These are phyloP conservation scores for Colletotrichum incanum DNA, from an alignment of 2,329 filamentous ascomycete species.

Conservation along the genomic window DNA sequence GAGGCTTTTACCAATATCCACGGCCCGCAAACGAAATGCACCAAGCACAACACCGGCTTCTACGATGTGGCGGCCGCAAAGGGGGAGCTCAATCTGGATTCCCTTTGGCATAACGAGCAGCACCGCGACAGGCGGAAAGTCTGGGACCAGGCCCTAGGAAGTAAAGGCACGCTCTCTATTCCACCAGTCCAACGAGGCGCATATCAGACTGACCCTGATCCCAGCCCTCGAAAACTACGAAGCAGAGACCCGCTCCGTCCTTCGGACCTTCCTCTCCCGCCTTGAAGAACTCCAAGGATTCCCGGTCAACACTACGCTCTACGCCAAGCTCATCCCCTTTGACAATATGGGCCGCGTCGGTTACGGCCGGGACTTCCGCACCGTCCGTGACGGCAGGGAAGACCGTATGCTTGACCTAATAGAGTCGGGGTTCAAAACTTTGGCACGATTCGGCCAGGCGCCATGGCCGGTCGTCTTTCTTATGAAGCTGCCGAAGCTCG, in stretches of 20 bases:
- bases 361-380: slow-evolving; percentile 47
- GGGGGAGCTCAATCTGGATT: slow-evolving; percentile 46
- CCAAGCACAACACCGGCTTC: slow-evolving; percentile 43
- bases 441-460: slow-evolving; percentile 44
- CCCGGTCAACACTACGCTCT: slow-evolving; percentile 47
- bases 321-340: slow-evolving; percentile 48
- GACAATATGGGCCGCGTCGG: slow-evolving; percentile 51
- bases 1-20: slow-evolving; percentile 46
- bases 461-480: slow-evolving; percentile 46
- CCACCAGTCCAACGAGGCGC: too few species aligned
- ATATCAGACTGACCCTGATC: background rate
- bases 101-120: slow-evolving; percentile 43
- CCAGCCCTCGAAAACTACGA: slow-evolving; percentile 46
- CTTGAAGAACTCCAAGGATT: slow-evolving; percentile 42
- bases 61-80: slow-evolving; percentile 43
- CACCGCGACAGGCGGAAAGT: slow-evolving; percentile 48
- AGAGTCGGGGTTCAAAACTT: slow-evolving; percentile 44
- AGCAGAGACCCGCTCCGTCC: slow-evolving; percentile 43
- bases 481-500: slow-evolving; percentile 35
- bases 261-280: slow-evolving; percentile 45
- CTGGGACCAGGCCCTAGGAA: slow-evolving; percentile 48
- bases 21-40: slow-evolving; percentile 43
- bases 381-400: slow-evolving; percentile 46
- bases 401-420: slow-evolving; percentile 46
- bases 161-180: slow-evolving; percentile 36